phyloP scores from a whole-genome alignment of 805 yeast species.

The Kodamaea lidongshanica region DNA sequence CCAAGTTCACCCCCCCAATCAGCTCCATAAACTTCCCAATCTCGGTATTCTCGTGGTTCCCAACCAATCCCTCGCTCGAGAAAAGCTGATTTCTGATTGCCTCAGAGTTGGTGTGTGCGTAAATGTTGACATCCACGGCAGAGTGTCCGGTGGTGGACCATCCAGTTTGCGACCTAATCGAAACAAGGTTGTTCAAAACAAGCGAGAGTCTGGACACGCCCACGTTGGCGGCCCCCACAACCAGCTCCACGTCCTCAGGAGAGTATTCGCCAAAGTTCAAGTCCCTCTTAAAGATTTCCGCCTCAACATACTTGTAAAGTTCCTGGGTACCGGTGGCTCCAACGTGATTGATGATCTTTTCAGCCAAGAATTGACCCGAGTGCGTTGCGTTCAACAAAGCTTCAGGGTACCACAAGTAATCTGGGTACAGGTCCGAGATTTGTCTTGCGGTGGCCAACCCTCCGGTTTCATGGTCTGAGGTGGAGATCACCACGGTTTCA shows the following conservation, averaged over 20 bases:
- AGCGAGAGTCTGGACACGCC: no score
- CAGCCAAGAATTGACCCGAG: constrained; percentile 66
- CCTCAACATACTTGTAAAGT: constrained; percentile 42
- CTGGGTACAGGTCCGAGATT: constrained; percentile 63
- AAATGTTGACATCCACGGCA: constrained; percentile 91
- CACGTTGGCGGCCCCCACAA: constrained; percentile 13
- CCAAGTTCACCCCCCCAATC: constrained; percentile 44
- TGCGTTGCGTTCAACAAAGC: constrained; percentile 62
- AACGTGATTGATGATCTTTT: constrained; percentile 36
- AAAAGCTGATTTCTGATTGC: constrained; percentile 35
- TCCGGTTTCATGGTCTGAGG: constrained; percentile 96
- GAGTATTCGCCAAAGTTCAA: constrained; percentile 61
- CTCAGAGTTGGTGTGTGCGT: constrained; percentile 63
- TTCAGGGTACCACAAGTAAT: constrained; percentile 82
- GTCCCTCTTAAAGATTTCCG: constrained; percentile 53
- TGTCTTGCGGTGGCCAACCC: constrained; percentile 88
- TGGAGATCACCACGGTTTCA: constrained; percentile 73
- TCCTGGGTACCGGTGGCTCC: constrained; percentile 9
- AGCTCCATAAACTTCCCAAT: constrained; percentile 68
- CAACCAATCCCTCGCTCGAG: constrained; percentile 46
- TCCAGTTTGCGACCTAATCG: constrained; percentile 83
- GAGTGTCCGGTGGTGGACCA: constrained; percentile 97
- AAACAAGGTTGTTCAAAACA: constrained; percentile 61
- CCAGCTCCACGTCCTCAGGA: constrained; percentile 39
- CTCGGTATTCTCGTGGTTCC: constrained; percentile 84